Evolutionary conservation across 768 basidiomycete species (phyloP).

Genomic region (Coprinellus aureogranulatus): DNA sequence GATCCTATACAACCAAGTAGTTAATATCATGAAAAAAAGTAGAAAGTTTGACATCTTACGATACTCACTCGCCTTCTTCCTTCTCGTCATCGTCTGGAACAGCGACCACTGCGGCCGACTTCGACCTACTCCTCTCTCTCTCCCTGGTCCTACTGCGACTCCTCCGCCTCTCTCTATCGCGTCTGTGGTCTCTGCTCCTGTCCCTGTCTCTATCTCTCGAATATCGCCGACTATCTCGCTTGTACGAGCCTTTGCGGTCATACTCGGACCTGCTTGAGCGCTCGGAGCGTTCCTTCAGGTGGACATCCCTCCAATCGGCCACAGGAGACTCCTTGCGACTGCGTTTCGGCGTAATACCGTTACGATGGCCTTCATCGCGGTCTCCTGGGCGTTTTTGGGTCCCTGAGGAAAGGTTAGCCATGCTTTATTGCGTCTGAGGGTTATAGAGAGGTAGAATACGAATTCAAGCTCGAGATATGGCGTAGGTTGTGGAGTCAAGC

Average conservation of each 20-base stretch:
- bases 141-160: conserved; percentile 19
- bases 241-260: too few species aligned
- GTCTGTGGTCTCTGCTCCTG: neutral
- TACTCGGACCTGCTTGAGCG: neutral
- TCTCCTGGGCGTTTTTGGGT: conserved; percentile 73
- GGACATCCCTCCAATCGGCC: conserved; percentile 66
- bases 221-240: conserved; percentile 16
- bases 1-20: conserved; percentile 44
- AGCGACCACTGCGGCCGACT: conserved; percentile 15
- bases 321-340: neutral
- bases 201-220: conserved; percentile 19
- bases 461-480: too few species aligned
- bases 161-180: conserved; percentile 1
- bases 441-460: conserved; percentile 9
- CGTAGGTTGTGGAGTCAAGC: too few species aligned
- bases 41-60: conserved; percentile 19
- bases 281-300: conserved; percentile 44
- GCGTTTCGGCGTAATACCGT: neutral
- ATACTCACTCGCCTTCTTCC: conserved; percentile 94
- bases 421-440: conserved; percentile 34
- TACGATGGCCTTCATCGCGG: conserved; percentile 43
- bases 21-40: conserved; percentile 3
- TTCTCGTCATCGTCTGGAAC: conserved; percentile 51
- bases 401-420: conserved; percentile 86
- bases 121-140: conserved; percentile 28